These are phyloP conservation scores for Curvularia eragrostidis DNA, from an alignment of 2,329 filamentous ascomycete genomes.

Conservation along the genomic window DNA sequence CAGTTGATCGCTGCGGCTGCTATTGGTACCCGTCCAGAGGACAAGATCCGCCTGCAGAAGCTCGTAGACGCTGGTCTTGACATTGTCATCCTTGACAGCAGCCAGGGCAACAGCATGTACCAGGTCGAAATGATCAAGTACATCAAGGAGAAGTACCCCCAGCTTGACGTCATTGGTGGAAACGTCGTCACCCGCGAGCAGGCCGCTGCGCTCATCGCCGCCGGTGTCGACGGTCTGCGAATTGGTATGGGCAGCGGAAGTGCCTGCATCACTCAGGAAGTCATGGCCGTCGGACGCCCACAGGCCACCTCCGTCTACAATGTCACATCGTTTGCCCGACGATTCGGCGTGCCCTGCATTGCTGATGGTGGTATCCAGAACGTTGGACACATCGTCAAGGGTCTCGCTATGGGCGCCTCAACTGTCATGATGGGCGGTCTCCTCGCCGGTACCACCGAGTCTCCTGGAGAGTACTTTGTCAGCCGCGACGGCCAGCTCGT, in stretches of 20 bases:
- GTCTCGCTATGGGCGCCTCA: conserved; percentile 88
- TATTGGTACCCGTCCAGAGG: conserved; percentile 92
- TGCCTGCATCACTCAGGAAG: conserved; percentile 98
- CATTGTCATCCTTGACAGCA: conserved; percentile 93
- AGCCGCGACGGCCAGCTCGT: conserved; percentile 96
- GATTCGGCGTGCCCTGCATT: conserved; percentile 96
- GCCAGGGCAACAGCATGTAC: conserved; percentile 98
- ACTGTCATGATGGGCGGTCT: conserved; percentile 99
- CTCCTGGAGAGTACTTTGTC: conserved; percentile 94
- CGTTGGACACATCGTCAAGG: conserved; percentile 98
- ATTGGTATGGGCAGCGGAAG: conserved; percentile 99
- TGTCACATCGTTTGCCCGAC: conserved; percentile 86
- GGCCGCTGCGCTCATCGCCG: conserved; percentile 88
- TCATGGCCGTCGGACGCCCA: conserved; percentile 97
- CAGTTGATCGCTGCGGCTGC: conserved; percentile 95
- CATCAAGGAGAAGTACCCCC: conserved; percentile 85
- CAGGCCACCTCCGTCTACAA: conserved; percentile 93
- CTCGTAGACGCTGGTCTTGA: conserved; percentile 95
- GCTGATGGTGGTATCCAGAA: conserved; percentile 98
- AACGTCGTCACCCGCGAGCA: conserved; percentile 99
- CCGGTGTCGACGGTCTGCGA: conserved; percentile 92
- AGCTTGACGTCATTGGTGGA: conserved; percentile 93
- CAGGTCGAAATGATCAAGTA: conserved; percentile 98
- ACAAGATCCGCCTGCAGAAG: conserved; percentile 83
- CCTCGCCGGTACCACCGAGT: conserved; percentile 95